A percentile compares a stretch with the other conserved stretches of the same genome.
Evolutionary conservation across 2,329 filamentous ascomycete species (phyloP).

Genomic region (Monilinia fructicola): DNA sequence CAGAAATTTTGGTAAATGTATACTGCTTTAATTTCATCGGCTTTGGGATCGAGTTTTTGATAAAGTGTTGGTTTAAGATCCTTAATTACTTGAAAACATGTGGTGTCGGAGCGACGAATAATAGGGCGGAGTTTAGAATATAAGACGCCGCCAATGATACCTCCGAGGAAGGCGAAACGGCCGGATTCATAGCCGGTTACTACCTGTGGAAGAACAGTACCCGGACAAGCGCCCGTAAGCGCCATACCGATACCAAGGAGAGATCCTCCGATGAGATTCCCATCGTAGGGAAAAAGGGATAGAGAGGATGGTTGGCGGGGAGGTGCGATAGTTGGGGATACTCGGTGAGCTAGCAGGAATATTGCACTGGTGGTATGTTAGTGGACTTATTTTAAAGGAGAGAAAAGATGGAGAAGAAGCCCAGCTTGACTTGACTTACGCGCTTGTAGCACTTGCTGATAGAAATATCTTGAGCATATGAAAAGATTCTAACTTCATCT

Average conservation of each 20-base stretch:
- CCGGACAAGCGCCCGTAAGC: slow-evolving; percentile 63
- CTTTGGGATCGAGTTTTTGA: slow-evolving; percentile 23
- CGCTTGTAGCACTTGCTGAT: slow-evolving; percentile 60
- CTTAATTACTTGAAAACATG: neutral
- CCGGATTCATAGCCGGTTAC: slow-evolving; percentile 54
- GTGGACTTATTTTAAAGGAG: neutral
- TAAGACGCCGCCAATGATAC: slow-evolving; percentile 54
- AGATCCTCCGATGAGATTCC: slow-evolving; percentile 63
- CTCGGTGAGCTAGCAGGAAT: slow-evolving; percentile 43
- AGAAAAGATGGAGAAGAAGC: neutral
- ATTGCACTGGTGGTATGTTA: slow-evolving; percentile 30
- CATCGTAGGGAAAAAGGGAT: slow-evolving; percentile 57
- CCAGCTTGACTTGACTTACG: slow-evolving; percentile 47
- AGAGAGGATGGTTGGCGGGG: slow-evolving; percentile 21
- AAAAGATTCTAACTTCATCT: slow-evolving; percentile 61
- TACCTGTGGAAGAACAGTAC: slow-evolving; percentile 62
- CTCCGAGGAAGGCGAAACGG: slow-evolving; percentile 54
- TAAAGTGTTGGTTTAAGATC: slow-evolving; percentile 31
- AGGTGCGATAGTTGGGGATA: slow-evolving; percentile 14
- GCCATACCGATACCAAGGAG: slow-evolving; percentile 67
- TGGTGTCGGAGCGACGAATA: slow-evolving; percentile 18
- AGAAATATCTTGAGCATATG: slow-evolving; percentile 67
- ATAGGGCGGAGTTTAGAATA: slow-evolving; percentile 38
- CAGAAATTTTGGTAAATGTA: slow-evolving; percentile 32
- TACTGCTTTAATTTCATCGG: slow-evolving; percentile 21